A percentile compares a stretch with the other conserved stretches of the same genome.
phyloP scores from a whole-genome alignment of 768 basidiomycete genomes.

The Royoungia palumana region DNA sequence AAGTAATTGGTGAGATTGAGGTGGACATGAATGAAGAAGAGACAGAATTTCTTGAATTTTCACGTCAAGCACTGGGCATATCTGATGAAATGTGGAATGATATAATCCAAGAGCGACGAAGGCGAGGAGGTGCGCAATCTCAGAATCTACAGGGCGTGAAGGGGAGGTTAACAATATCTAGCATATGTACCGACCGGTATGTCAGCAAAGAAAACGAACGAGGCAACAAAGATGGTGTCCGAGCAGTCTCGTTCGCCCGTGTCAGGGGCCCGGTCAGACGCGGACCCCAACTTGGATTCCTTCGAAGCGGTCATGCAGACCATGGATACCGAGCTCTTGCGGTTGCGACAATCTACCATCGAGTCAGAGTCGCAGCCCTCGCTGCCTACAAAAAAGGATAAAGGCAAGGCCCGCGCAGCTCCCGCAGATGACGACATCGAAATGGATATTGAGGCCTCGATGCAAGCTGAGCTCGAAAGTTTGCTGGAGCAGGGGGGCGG shows the following conservation, averaged over 20 bases:
- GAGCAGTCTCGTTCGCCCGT: conserved; percentile 19
- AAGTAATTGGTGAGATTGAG: conserved; percentile 80
- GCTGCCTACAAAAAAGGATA: conserved; percentile 44
- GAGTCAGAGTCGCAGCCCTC: conserved; percentile 12
- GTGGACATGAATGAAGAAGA: conserved; percentile 91
- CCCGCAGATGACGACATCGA: conserved; percentile 45
- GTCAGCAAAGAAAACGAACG: conserved; percentile 2
- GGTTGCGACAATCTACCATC: conserved; percentile 33
- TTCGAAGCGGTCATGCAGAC: conserved; percentile 97
- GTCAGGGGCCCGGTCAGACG: conserved; percentile 39
- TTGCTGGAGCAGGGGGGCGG: conserved; percentile 48
- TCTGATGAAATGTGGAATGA: conserved; percentile 83
- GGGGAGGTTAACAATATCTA: conserved; percentile 25
- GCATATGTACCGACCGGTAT: conserved; percentile 54
- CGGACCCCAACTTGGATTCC: conserved; percentile 76
- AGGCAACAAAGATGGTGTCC: conserved; percentile 6
- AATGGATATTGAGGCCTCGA: conserved; percentile 74
- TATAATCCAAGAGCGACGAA: conserved; percentile 77
- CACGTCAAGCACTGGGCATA: conserved; percentile 87
- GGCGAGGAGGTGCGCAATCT: conserved; percentile 69
- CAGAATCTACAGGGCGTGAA: neutral
- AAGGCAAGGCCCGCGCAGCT: conserved; percentile 33
- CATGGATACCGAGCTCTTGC: conserved; percentile 81
- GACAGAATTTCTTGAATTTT: conserved; percentile 94
- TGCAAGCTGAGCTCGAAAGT: conserved; percentile 82